These are phyloP conservation scores for Talaromyces adpressus DNA, from an alignment of 495 filamentous ascomycete genomes.

Conservation along the genomic window DNA sequence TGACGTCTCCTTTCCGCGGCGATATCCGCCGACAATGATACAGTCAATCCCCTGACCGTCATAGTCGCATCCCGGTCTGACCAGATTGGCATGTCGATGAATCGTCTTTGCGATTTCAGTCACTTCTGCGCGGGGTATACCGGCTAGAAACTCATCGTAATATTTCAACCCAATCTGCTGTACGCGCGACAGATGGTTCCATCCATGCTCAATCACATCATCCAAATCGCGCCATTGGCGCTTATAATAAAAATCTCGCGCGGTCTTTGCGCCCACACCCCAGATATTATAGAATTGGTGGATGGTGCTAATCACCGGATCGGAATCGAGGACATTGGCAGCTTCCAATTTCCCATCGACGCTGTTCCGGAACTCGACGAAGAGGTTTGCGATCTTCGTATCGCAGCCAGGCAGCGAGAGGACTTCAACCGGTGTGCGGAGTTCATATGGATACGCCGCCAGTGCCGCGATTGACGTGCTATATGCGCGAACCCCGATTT, in stretches of 20 bases:
- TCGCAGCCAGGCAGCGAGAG: slow-evolving; percentile 72
- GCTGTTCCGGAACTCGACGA: slow-evolving; percentile 62
- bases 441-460: slow-evolving; percentile 68
- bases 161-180: slow-evolving; percentile 97
- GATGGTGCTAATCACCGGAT: slow-evolving; percentile 56
- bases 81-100: slow-evolving; percentile 51
- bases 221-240: slow-evolving; percentile 72
- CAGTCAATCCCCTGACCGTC: slow-evolving; percentile 49
- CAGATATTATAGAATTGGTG: slow-evolving; percentile 73
- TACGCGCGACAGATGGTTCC: slow-evolving; percentile 63
- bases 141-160: slow-evolving; percentile 74
- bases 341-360: slow-evolving; percentile 49
- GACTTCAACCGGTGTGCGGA: slow-evolving; percentile 54
- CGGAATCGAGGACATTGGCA: slow-evolving; percentile 54
- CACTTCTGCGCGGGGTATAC: slow-evolving; percentile 68
- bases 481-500: slow-evolving; percentile 82
- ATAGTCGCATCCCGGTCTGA: slow-evolving; percentile 23
- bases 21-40: slow-evolving; percentile 77
- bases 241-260: slow-evolving; percentile 73
- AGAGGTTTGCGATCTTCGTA: slow-evolving; percentile 70
- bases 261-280: slow-evolving; percentile 82
- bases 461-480: slow-evolving; percentile 78
- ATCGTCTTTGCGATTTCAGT: slow-evolving; percentile 60
- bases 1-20: slow-evolving; percentile 65
- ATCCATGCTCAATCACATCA: slow-evolving; percentile 79